Evolutionary conservation across 352 stramenopile genomes (phyloP), one percentile per base, ranked within the genome.

Genomic region (Aphanomyces astaci): DNA sequence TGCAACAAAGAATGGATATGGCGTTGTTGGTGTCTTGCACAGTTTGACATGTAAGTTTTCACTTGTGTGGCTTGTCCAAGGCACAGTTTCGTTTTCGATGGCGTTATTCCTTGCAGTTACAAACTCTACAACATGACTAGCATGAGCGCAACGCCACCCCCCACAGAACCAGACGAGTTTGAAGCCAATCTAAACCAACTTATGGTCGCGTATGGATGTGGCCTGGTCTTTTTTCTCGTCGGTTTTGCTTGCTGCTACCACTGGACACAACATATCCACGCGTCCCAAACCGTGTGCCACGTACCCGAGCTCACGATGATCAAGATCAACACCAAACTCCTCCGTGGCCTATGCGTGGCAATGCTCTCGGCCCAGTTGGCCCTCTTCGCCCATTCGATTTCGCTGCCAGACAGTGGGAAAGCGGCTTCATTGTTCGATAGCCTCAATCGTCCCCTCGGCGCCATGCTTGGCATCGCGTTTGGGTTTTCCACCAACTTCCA

Each of bases 401-500:
- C 62, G 32, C 9, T 68, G 13, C 62, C 62, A 4, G 49, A 33
- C 22, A 25, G 43, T 5, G 27, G 39, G 1, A 40, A 43, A 11
- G 25, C 49, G 17, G 39, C 27, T 19, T 52, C 62, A 17, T 33
- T 60, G 32, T 68, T 52, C 28, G 62, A 68, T 24, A 60, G 24
- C 32, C 4, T 68, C 40, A 2, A 33, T 13, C 62, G 62, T n/a
- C 43, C 62, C 11, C 51, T 68, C 11, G 40, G 11, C 1, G 46
- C 39, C 46, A 36, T 59, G 43, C 30, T 68, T 22, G 11, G 30
- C 48, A 40, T 52, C 13, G 32, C 46, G 11, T 68, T 68, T 48
- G 62, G 62, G 5, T 68, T 68, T 60, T 46, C 43, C 22, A 68
- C 62, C 17, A 68, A 68, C 32, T 45, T 60, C 9, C 62, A 68